These are phyloP conservation scores for Lichtheimia hyalospora DNA, from an alignment of 371 early-diverging fungal genomes.

Conservation along the genomic window DNA sequence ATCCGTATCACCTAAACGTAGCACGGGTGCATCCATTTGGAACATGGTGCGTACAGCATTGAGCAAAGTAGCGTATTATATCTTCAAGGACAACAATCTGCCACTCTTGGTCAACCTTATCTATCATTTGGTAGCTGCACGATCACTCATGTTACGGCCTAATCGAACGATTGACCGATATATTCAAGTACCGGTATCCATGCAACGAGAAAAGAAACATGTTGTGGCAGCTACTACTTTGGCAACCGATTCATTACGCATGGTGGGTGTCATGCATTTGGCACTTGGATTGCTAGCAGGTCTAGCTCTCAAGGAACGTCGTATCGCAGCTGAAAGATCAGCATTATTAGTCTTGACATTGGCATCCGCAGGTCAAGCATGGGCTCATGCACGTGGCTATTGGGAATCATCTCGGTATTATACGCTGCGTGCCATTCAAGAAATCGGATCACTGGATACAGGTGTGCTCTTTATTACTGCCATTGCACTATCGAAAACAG, in stretches of 20 bases:
- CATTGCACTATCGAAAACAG: slow-evolving; percentile 34
- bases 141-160: slow-evolving; percentile 22
- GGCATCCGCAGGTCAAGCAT: slow-evolving; percentile 34
- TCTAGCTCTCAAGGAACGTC: slow-evolving; percentile 35
- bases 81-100: slow-evolving; percentile 45
- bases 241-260: slow-evolving; percentile 29
- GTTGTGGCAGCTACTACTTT: slow-evolving; percentile 11
- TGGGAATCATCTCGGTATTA: slow-evolving; percentile 22
- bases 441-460: slow-evolving; percentile 28
- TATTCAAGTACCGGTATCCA: slow-evolving; percentile 16
- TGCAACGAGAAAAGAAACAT: slow-evolving; percentile 6
- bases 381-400: slow-evolving; percentile 24
- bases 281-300: slow-evolving; percentile 31
- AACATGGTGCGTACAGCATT: not conserved
- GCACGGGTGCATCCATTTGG: not conserved
- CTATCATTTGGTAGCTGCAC: slow-evolving; percentile 34
- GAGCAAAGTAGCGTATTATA: slow-evolving; percentile 9
- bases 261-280: slow-evolving; percentile 36
- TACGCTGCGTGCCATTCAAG: slow-evolving; percentile 29
- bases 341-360: slow-evolving; percentile 36
- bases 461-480: slow-evolving; percentile 22
- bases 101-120: slow-evolving; percentile 36
- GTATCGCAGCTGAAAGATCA: slow-evolving; percentile 30
- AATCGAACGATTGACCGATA: slow-evolving; percentile 15
- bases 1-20: not conserved